A percentile compares a stretch with the other conserved stretches of the same genome.
Evolutionary conservation across 1,139 yeast genomes (phyloP).

Genomic region (Suhomyces coccinellae): DNA sequence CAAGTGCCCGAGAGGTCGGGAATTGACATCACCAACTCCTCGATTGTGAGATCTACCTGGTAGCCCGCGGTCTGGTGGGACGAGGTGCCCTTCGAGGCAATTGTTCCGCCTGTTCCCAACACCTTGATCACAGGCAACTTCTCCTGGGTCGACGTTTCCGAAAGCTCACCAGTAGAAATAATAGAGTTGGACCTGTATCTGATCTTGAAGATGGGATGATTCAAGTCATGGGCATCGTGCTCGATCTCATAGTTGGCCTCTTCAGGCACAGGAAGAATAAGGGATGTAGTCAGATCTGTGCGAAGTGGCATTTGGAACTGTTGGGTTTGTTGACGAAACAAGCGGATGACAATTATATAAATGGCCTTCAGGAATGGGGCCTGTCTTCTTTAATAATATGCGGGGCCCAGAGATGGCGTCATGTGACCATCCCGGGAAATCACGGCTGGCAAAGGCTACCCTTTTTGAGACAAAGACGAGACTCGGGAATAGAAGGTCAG

Average conservation of each 20-base stretch:
- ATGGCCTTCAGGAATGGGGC: background rate
- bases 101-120: conserved; percentile 73
- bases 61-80: conserved; percentile 68
- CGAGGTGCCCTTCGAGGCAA: conserved; percentile 61
- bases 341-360: background rate
- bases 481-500: too few species aligned
- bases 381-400: too few species aligned
- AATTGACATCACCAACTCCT: conserved; percentile 55
- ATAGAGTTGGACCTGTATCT: conserved; percentile 24
- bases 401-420: too few species aligned
- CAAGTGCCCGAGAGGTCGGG: conserved; percentile 64
- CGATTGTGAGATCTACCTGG: conserved; percentile 64
- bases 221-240: conserved; percentile 18
- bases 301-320: background rate
- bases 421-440: too few species aligned
- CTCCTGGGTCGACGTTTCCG: conserved; percentile 15
- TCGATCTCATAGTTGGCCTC: conserved; percentile 19
- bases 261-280: conserved; percentile 7
- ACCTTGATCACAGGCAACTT: conserved; percentile 51
- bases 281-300: background rate
- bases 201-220: conserved; percentile 25
- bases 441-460: too few species aligned
- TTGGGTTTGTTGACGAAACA: background rate
- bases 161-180: conserved; percentile 17
- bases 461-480: too few species aligned